Percentiles rank a stretch among this genome's conserved stretches.
Conservation (phyloP, 2,329 filamentous ascomycete genomes). For the Penicillium sp. region DNA sequence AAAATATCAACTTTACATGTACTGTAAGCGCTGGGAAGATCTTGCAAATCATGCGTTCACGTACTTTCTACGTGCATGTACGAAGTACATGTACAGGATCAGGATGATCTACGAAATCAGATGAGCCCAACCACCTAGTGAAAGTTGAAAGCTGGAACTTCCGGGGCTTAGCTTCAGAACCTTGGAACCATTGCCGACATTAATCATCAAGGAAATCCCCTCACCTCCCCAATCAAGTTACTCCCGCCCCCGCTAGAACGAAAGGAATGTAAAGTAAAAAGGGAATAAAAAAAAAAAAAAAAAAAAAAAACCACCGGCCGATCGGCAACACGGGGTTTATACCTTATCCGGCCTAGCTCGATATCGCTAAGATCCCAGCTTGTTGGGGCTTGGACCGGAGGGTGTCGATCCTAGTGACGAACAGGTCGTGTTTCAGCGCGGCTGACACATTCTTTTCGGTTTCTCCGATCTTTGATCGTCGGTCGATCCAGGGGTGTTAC, state of each 20-base stretch:
- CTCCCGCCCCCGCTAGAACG: not conserved
- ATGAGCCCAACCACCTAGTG: not conserved
- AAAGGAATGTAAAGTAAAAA: not conserved
- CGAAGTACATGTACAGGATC: not conserved
- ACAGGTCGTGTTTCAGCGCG: slow-evolving; percentile 24
- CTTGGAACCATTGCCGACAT: not conserved
- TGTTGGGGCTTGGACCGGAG: slow-evolving; percentile 7
- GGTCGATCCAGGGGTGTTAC: slow-evolving; percentile 11
- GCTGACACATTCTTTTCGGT: slow-evolving; percentile 8
- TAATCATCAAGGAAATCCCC: not conserved
- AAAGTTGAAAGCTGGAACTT: no score
- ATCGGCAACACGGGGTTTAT: slow-evolving; percentile 22
- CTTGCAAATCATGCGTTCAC: not conserved
- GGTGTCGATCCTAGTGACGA: slow-evolving; percentile 17
- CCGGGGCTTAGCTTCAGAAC: not conserved
- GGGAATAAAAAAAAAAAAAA: not conserved
- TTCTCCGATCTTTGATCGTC: slow-evolving; percentile 14
- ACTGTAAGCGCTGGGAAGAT: no score
- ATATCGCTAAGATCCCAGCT: slow-evolving; percentile 14
- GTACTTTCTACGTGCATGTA: no score
- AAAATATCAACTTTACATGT: not conserved
- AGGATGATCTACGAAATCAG: not conserved
- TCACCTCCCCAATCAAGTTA: not conserved
- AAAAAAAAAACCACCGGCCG: not conserved
- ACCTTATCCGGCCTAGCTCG: slow-evolving; percentile 6